Base-by-base conservation (phyloP, 2,329 filamentous ascomycete genomes). In the Cryphonectria radicalis region DNA sequence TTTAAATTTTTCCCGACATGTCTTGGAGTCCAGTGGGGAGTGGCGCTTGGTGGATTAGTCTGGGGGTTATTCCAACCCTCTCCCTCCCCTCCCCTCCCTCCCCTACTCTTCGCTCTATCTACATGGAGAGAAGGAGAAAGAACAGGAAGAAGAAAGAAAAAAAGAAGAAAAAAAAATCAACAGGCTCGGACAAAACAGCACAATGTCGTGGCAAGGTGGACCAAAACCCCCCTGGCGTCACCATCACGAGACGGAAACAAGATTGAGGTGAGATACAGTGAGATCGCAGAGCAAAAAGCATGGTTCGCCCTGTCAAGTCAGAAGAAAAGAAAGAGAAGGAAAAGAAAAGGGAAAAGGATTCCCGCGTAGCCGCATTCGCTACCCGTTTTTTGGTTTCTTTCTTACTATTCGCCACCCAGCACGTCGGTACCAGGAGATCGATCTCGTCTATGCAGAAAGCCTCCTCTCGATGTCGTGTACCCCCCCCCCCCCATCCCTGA, bases 371-470 rank as follows among this genome's bases (percentile, higher is more conserved):
- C 53, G 25, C 53, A 22, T 22, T 50, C 46, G 46, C 46, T 50
- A 50, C 46, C 46, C 46, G 46, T 50, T 50, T 50, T 50, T 17
- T 19, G 19, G 19, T 50, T 10, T 22, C 43, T 46, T 22, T 50
- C 46, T 50, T 50, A 50, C n/a, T n/a, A n/a, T 65, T 65, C 63
- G 63, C 63, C 63, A 28, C 37, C 57, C 25, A 19, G 40, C 28
- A 32, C 13, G 55, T 63, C 55, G 63, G 40, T 70, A 70, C 67
- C 70, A 57, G 32, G 32, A 25, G 59, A 68, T 68, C 53, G 59
- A 37, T 50, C 66, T 60, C 66, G 42, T 28, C 35, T 67, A 67
- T 67, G 59, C 65, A 67, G 28, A 64, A 46, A 70, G 67, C 59
- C 67, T 70, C 32, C 28, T 32, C 28, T 68, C 25, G 35, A 43